phyloP scores from a whole-genome alignment of 495 filamentous ascomycete species.

The Neurospora tetraspora region DNA sequence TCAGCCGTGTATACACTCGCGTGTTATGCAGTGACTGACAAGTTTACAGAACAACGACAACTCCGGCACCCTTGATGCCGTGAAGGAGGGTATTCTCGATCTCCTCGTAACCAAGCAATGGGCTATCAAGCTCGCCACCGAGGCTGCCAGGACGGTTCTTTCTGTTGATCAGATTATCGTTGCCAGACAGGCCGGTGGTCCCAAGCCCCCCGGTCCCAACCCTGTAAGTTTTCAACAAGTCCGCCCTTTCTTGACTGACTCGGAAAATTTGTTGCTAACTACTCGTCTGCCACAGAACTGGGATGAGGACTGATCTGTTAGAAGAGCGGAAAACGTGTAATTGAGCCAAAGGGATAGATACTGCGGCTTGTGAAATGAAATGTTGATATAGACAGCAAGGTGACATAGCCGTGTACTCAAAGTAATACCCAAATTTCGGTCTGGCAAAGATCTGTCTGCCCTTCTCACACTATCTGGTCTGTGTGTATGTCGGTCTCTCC shows the following conservation, averaged over 20 bases:
- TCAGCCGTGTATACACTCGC: neutral
- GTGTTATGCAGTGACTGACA: slow-evolving; percentile 2
- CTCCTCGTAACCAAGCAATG: slow-evolving; percentile 83
- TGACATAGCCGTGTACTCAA: neutral
- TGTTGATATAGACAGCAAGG: neutral
- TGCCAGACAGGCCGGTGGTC: slow-evolving; percentile 90
- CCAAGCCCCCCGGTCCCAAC: slow-evolving; percentile 91
- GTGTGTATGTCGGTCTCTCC: too few species aligned
- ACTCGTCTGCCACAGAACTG: slow-evolving; percentile 48
- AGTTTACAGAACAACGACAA: slow-evolving; percentile 52
- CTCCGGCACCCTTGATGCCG: slow-evolving; percentile 75
- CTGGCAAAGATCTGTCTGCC: neutral
- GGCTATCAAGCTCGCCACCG: slow-evolving; percentile 94
- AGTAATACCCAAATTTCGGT: neutral
- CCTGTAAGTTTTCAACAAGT: slow-evolving; percentile 22
- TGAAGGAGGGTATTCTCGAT: slow-evolving; percentile 86
- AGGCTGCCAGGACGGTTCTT: slow-evolving; percentile 86
- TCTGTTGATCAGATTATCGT: slow-evolving; percentile 99
- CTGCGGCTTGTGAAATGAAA: neutral
- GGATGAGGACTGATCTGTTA: slow-evolving; percentile 75
- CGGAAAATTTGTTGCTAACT: neutral
- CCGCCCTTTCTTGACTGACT: neutral
- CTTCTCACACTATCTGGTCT: neutral
- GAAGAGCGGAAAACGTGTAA: neutral
- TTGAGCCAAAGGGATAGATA: neutral